Evolutionary conservation across 495 filamentous ascomycete genomes (phyloP), one percentile per base, ranked within the genome.

Genomic region (Aspergillus cristatus): DNA sequence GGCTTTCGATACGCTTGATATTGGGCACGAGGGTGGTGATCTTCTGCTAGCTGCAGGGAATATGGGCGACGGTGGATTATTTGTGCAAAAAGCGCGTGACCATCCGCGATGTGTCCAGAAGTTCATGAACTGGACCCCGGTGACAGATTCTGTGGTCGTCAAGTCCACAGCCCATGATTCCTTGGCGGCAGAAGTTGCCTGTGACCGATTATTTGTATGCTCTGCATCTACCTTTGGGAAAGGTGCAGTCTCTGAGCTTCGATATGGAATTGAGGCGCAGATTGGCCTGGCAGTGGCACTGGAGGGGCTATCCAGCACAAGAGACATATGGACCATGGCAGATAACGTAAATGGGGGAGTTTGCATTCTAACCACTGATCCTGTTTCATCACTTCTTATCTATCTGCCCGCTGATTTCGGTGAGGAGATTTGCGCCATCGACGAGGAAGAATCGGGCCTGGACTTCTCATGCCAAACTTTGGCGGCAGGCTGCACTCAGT

Each of bases 51-150:
- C 83, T 5, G 84, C 80, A 12, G 86, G 91, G n/a, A 79, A 82
- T 37, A 79, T 78, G 32, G 82, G 87, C n/a, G 70, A 79, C 45
- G 91, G 90, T 6, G 79, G 80, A 0, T 68, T 88, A 8, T 93
- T 82, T 67, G 63, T 76, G 45, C 79, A 84, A 56, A 62, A 76
- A 55, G 62, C 62, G 28, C 53, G 72, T 35, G 55, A 68, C 28
- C 55, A 65, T 26, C 67, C 68, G 14, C 60, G 67, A 46, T 69
- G 59, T 56, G 53, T 75, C 18, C 71, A 78, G 37, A 67, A 65
- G n/a, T 75, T 86, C 30, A 71, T 79, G 20, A 95, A 88, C 51
- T 95, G 88, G 89, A 75, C 85, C 0, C 87, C 91, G 1, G 71
- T 80, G 15, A 72, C 76, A 14, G 87, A 96, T 54, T 74, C 84